Conservation (phyloP, 2,329 filamentous ascomycete species). For the Fusarium sp. region DNA sequence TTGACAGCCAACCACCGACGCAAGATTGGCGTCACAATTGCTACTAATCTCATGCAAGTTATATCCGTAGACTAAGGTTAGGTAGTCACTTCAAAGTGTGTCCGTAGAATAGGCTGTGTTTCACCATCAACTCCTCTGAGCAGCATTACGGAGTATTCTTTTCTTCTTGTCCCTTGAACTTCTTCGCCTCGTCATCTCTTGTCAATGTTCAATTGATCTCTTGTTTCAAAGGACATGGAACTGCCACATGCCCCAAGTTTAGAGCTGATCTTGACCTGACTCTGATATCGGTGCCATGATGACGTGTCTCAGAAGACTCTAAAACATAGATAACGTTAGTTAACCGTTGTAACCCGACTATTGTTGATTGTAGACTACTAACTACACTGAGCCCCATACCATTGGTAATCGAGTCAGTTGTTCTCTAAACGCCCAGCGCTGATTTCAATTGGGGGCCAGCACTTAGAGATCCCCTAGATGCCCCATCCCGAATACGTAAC, state of each 20-base stretch:
- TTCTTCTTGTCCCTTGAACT: background rate
- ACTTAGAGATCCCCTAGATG: background rate
- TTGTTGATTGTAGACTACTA: background rate
- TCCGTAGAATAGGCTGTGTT: background rate
- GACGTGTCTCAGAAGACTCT: conserved; percentile 41
- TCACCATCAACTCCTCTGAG: background rate
- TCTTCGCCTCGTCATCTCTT: background rate
- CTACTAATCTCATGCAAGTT: too few relatives aligned
- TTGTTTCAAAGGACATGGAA: conserved; percentile 3
- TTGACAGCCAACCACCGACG: background rate
- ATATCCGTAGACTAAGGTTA: too few relatives aligned
- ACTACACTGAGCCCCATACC: background rate
- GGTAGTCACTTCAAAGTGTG: too few relatives aligned
- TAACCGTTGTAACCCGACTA: conserved; percentile 31
- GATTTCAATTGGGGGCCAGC: background rate
- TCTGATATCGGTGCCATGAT: background rate
- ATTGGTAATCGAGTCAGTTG: conserved; percentile 3
- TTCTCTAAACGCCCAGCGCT: conserved; percentile 15
- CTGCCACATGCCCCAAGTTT: background rate
- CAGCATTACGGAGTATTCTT: too few relatives aligned
- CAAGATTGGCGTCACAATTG: too few relatives aligned
- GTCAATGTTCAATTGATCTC: background rate
- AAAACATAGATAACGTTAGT: conserved; percentile 32
- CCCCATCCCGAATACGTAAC: conserved; percentile 30
- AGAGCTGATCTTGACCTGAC: background rate